These are phyloP conservation scores for Hura crepitans DNA, from an alignment of 441 rosid genomes.

Conservation along the genomic window DNA sequence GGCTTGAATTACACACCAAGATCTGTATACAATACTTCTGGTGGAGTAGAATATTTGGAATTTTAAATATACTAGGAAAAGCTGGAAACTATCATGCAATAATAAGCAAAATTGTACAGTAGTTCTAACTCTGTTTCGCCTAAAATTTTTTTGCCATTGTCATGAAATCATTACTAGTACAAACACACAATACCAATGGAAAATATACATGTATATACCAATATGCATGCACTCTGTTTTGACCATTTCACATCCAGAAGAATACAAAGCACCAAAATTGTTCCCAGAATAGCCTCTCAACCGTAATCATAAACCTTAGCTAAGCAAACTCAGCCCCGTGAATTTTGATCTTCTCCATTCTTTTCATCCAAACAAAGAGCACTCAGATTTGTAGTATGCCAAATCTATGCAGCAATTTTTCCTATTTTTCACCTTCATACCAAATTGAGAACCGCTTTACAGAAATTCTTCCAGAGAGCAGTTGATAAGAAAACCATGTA, in stretches of 20 bases:
- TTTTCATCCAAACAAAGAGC: not conserved
- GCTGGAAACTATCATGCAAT: too few relatives aligned
- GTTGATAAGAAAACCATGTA: not conserved
- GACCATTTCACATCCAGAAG: not conserved
- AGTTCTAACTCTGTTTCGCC: too few relatives aligned
- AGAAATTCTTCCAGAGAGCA: not conserved
- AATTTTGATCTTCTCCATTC: not conserved
- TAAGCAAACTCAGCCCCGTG: not conserved
- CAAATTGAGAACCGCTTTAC: not conserved
- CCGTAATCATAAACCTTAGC: constrained; percentile 2
- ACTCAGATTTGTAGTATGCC: not conserved
- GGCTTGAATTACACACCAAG: too few relatives aligned
- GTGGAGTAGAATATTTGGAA: too few relatives aligned
- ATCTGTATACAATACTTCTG: too few relatives aligned
- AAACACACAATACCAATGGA: not conserved
- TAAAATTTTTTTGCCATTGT: too few relatives aligned
- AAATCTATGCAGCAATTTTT: not conserved
- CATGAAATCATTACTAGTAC: not conserved
- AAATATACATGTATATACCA: not conserved
- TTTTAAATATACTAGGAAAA: too few relatives aligned
- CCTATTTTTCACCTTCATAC: constrained; percentile 8
- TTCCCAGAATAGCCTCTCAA: constrained; percentile 10
- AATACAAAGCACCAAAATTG: not conserved
- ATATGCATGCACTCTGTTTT: not conserved
- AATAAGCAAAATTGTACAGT: too few relatives aligned